phyloP scores from a whole-genome alignment of 108 stramenopile species.

The Chaetoceros muelleri region DNA sequence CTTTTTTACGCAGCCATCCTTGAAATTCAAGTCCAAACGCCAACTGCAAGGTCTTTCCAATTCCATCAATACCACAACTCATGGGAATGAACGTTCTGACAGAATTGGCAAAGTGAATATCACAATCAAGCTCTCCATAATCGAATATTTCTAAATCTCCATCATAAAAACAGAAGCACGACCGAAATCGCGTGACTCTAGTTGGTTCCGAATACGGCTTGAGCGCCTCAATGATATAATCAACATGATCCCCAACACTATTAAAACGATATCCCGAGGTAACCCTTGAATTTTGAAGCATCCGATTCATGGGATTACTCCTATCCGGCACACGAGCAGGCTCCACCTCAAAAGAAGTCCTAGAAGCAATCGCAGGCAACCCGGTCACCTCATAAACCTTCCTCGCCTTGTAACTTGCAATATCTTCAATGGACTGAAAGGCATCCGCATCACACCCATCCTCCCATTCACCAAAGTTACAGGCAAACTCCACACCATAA shows the following conservation, averaged over 20 bases:
- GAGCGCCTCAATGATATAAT: conserved; percentile 60
- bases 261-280: conserved; percentile 73
- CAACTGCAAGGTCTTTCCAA: conserved; percentile 54
- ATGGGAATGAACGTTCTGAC: conserved; percentile 65
- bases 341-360: conserved; percentile 77
- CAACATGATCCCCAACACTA: conserved; percentile 66
- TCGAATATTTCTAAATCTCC: conserved; percentile 79
- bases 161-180: conserved; percentile 80
- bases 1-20: conserved; percentile 44
- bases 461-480: conserved; percentile 80
- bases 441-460: conserved; percentile 49
- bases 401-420: conserved; percentile 75
- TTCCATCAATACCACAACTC: conserved; percentile 52
- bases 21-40: conserved; percentile 68
- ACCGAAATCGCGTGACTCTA: conserved; percentile 60
- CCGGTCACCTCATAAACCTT: conserved; percentile 68
- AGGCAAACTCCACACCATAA: conserved; percentile 76
- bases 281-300: conserved; percentile 36
- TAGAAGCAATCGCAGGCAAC: conserved; percentile 57
- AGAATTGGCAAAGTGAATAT: conserved; percentile 51
- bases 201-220: conserved; percentile 60
- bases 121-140: conserved; percentile 61
- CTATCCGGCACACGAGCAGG: conserved; percentile 22
- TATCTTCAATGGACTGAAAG: conserved; percentile 59
- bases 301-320: conserved; percentile 12